A percentile compares a stretch with the other conserved stretches of the same genome.
Evolutionary conservation across 306 rosid species (phyloP).

Genomic region (Senna tora): DNA sequence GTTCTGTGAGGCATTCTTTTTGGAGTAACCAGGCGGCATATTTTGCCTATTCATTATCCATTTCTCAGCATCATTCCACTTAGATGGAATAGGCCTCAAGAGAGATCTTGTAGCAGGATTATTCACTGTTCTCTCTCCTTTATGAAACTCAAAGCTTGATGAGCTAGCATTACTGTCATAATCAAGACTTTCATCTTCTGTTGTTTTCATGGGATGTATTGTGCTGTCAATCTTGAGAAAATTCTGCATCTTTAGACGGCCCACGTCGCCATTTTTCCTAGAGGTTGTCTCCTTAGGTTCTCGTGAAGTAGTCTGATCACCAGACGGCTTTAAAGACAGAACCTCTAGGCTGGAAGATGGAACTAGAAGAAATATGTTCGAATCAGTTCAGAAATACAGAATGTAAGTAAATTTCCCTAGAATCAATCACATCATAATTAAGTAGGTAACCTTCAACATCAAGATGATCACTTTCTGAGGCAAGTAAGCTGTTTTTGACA

Average conservation of each 20-base stretch:
- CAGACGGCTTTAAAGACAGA: slow-evolving; percentile 42
- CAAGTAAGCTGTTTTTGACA: slow-evolving; percentile 63
- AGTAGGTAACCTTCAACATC: slow-evolving; percentile 85
- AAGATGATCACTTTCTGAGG: slow-evolving; percentile 46
- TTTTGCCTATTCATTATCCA: slow-evolving; percentile 84
- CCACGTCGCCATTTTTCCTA: slow-evolving; percentile 48
- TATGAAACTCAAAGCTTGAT: slow-evolving; percentile 89
- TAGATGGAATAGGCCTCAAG: slow-evolving; percentile 77
- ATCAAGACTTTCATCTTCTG: slow-evolving; percentile 83
- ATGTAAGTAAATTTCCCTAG: not conserved
- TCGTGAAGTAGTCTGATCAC: not conserved
- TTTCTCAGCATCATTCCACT: slow-evolving; percentile 96
- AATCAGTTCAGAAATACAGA: slow-evolving; percentile 30
- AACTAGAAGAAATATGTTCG: slow-evolving; percentile 49
- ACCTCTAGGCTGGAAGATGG: slow-evolving; percentile 61
- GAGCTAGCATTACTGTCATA: slow-evolving; percentile 96
- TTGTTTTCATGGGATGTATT: slow-evolving; percentile 56
- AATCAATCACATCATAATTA: too few relatives aligned
- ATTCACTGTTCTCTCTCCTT: slow-evolving; percentile 67
- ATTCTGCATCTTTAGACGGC: slow-evolving; percentile 52
- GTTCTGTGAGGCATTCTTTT: slow-evolving; percentile 57
- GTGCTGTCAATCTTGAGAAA: slow-evolving; percentile 51
- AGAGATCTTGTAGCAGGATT: slow-evolving; percentile 57
- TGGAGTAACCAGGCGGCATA: slow-evolving; percentile 46
- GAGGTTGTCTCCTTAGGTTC: slow-evolving; percentile 14